These are phyloP conservation scores for Citrus glauca DNA, from an alignment of 345 rosid species.

Conservation along the genomic window DNA sequence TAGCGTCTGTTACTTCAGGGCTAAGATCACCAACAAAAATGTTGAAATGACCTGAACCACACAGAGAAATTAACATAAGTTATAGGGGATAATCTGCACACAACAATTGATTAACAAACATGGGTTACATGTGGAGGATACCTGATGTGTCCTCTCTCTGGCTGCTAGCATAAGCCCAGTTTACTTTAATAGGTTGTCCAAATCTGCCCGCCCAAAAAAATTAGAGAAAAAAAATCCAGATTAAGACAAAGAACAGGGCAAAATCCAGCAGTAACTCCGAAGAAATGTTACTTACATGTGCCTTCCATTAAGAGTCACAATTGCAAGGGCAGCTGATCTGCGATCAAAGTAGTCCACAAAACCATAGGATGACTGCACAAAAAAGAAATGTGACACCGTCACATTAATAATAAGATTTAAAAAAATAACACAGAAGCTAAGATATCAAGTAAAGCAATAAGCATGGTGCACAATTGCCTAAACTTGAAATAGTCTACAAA, in stretches of 20 bases:
- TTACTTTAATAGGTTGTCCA: conserved; percentile 99
- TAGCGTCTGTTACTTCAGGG: conserved; percentile 97
- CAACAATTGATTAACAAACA: not conserved
- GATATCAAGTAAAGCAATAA: not conserved
- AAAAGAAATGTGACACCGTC: not conserved
- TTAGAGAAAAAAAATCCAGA: not conserved
- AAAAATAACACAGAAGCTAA: not conserved
- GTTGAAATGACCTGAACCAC: conserved; percentile 74
- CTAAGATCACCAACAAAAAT: conserved; percentile 98
- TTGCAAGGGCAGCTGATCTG: conserved; percentile 79
- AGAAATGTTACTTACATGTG: conserved; percentile 58
- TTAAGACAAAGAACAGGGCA: conserved; percentile 1
- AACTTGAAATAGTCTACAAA: not conserved
- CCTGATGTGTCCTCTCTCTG: conserved; percentile 99
- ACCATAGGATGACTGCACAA: conserved; percentile 82
- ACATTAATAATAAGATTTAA: not conserved
- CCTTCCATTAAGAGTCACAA: conserved; percentile 79
- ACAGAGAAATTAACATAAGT: not conserved
- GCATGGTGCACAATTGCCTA: not conserved
- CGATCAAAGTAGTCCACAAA: conserved; percentile 92
- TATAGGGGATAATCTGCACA: not conserved
- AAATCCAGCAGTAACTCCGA: not conserved
- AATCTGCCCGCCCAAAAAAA: conserved; percentile 38
- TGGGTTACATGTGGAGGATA: not conserved
- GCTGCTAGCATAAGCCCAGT: conserved; percentile 98